Percentiles rank a stretch among this genome's conserved stretches.
phyloP scores from a whole-genome alignment of 2,329 filamentous ascomycete species.

The Monilinia fructicola region DNA sequence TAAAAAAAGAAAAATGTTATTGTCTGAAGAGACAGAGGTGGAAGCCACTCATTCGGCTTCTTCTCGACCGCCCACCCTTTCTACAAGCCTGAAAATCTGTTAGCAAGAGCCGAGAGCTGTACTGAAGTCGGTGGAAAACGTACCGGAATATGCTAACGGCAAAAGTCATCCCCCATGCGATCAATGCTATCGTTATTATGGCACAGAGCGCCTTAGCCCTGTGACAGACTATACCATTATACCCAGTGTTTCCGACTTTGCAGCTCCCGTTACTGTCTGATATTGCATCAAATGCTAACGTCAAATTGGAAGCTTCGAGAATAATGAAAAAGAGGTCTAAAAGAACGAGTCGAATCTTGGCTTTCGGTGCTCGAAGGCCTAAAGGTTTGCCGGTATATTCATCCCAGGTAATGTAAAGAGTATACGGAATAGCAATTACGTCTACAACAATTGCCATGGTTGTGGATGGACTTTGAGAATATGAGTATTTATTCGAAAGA shows the following conservation, averaged over 20 bases:
- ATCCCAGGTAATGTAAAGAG: constrained; percentile 91
- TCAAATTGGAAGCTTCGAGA: constrained; percentile 91
- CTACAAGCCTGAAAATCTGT: constrained; percentile 49
- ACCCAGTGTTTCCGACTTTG: constrained; percentile 46
- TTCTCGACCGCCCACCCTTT: constrained; percentile 58
- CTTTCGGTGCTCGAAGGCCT: constrained; percentile 76
- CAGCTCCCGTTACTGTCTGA: constrained; percentile 61
- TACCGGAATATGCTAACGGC: constrained; percentile 77
- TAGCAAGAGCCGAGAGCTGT: constrained; percentile 31
- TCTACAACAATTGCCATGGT: constrained; percentile 89
- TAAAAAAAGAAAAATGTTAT: constrained; percentile 7
- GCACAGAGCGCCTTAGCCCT: constrained; percentile 71
- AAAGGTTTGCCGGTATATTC: constrained; percentile 94
- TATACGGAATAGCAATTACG: constrained; percentile 83
- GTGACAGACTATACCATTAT: constrained; percentile 53
- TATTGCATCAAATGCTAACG: constrained; percentile 82
- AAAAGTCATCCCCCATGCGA: constrained; percentile 91
- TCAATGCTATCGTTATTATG: constrained; percentile 75
- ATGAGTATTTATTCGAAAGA: constrained; percentile 43
- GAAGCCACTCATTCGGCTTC: constrained; percentile 39
- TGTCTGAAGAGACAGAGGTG: constrained; percentile 10
- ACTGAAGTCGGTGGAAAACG: constrained; percentile 23
- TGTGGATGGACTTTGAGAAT: constrained; percentile 69
- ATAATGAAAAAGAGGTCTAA: constrained; percentile 96
- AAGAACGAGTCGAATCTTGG: constrained; percentile 86